These are phyloP conservation scores for Amauroascus niger DNA, from an alignment of 2,329 filamentous ascomycete genomes.

Conservation along the genomic window DNA sequence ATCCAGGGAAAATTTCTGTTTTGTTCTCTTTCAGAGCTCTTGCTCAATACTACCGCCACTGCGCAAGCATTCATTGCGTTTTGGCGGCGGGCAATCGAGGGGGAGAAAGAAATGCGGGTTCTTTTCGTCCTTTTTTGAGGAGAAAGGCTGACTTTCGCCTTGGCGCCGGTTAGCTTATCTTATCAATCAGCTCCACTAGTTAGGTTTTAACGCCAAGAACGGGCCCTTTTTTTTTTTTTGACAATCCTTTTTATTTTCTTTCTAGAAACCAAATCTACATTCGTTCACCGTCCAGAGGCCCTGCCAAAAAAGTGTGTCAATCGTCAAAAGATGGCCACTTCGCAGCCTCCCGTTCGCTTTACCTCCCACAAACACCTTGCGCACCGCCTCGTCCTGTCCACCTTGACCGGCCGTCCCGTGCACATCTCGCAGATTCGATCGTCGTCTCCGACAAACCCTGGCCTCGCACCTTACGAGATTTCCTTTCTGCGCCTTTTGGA, in stretches of 20 bases:
- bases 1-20: too few species aligned
- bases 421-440: constrained; percentile 92
- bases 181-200: constrained; percentile 7
- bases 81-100: too few species aligned
- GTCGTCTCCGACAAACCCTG: constrained; percentile 73
- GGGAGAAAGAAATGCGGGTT: too few species aligned
- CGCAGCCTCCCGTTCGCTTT: constrained; percentile 55
- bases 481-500: constrained; percentile 93
- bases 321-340: constrained; percentile 29
- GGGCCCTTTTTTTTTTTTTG: not conserved
- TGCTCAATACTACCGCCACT: not conserved
- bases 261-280: too few species aligned
- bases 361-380: constrained; percentile 75
- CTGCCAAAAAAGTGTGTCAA: not conserved
- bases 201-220: too few species aligned
- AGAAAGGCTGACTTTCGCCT: not conserved
- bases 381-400: constrained; percentile 77
- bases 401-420: constrained; percentile 77
- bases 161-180: not conserved
- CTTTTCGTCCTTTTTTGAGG: too few species aligned
- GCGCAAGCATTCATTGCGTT: too few species aligned
- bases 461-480: constrained; percentile 83
- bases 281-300: not conserved
- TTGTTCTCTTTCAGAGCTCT: not conserved
- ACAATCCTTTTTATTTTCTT: too few species aligned